Percentiles rank a stretch among this genome's conserved stretches.
These are phyloP conservation scores for Pluteus cervinus DNA, from an alignment of 768 basidiomycete species.

Conservation along the genomic window DNA sequence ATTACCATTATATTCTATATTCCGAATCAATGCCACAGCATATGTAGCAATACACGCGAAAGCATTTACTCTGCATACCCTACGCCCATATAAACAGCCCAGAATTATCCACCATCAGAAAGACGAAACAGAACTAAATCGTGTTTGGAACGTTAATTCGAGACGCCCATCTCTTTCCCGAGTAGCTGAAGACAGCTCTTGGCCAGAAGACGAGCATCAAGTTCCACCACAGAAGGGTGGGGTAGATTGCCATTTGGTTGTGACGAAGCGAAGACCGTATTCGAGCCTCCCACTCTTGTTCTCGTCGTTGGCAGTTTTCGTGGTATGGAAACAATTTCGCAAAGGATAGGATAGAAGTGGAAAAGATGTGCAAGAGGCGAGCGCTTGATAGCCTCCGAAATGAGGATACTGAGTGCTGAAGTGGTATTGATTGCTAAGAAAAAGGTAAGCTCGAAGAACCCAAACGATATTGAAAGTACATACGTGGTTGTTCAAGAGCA, in stretches of 20 bases:
- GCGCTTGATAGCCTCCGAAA: slow-evolving; percentile 67
- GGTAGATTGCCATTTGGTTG: slow-evolving; percentile 13
- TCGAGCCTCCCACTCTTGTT: slow-evolving; percentile 8
- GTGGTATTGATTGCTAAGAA: slow-evolving; percentile 37
- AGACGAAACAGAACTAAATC: too few species aligned
- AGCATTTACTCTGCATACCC: too few species aligned
- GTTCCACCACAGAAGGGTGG: slow-evolving; percentile 32
- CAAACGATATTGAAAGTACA: too few species aligned
- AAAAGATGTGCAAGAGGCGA: slow-evolving; percentile 83
- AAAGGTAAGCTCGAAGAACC: slow-evolving; percentile 14
- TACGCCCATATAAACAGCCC: too few species aligned
- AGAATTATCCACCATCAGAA: too few species aligned
- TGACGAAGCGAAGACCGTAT: slow-evolving; percentile 9
- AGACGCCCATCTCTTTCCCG: slow-evolving; percentile 67
- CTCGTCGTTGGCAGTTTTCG: slow-evolving; percentile 59
- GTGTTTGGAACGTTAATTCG: too few species aligned
- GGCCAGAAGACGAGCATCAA: slow-evolving; percentile 64
- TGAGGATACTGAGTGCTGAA: too few species aligned
- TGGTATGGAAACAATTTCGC: slow-evolving; percentile 73
- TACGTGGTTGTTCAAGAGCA: slow-evolving; percentile 54
- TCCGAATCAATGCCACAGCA: too few species aligned
- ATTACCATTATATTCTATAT: too few species aligned
- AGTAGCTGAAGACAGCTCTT: slow-evolving; percentile 62
- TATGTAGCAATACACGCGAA: too few species aligned
- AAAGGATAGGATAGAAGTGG: slow-evolving; percentile 76